Evolutionary conservation across 306 rosid species (phyloP), one percentile per base, ranked within the genome.

Genomic region (Quercus cerris): DNA sequence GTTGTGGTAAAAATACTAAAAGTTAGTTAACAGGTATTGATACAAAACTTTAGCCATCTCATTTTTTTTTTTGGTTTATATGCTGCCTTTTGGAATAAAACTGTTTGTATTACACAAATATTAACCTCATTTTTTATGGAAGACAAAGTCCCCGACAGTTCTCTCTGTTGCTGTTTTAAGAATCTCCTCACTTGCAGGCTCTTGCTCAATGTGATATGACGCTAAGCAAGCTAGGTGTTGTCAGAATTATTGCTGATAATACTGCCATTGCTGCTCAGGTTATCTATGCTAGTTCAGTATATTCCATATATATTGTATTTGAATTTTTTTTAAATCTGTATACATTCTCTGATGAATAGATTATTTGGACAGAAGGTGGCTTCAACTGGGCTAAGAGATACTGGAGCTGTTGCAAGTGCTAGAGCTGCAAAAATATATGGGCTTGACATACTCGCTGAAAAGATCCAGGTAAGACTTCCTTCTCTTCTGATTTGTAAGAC

Each of bases 211-310:
- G 98, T 82, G 92, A 89, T 86, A 78, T 13, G 77, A 71, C 63
- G 44, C 89, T 94, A 55, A 84, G 75, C 77, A 77, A 73, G 33
- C 84, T 94, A 82, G 92, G 93, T 44, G 86, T 86, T 56, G 15
- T 83, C 73, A 82, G 81, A 84, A 63, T 92, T 85, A 81, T 78
- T 83, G 83, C 87, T n/a, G 87, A 83, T 61, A 94, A 92, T 85
- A 83, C 91, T 83, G 98, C 98, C 44, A 89, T 77, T 46, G 93
- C 98, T 79, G 98, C 98, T 20, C 85, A 90, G 97, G 98, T 92
- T 59, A 57, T 79, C 76, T 41, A 59, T 84, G 46, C 49, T 54
- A 76, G 70, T 57, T 79, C 81, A 80, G 71, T 35, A 59, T 73
- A 54, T 28, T 80, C 30, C 56, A 28, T 77, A 14, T 46, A 19